These are phyloP conservation scores for Trichoderma asperellum DNA, from an alignment of 2,329 filamentous ascomycete species.

Conservation along the genomic window DNA sequence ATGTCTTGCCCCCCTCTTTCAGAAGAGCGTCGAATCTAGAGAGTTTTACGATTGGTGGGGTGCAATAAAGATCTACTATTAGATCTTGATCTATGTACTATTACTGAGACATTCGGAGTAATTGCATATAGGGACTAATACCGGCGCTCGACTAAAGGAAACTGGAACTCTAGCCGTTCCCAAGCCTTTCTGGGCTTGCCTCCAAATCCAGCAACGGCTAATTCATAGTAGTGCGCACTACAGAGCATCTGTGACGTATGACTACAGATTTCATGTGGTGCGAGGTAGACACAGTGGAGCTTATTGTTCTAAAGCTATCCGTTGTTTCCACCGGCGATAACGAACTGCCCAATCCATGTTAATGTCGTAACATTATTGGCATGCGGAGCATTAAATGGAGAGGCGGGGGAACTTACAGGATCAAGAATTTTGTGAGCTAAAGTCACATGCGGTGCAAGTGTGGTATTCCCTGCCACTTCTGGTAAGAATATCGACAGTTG, in stretches of 20 bases:
- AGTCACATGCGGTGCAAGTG: constrained; percentile 4
- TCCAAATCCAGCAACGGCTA: neutral
- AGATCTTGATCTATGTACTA: constrained; percentile 10
- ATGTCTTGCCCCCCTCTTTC: neutral
- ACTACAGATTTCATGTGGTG: neutral
- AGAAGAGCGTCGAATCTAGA: neutral
- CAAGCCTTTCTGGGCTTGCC: neutral
- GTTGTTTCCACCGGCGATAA: neutral
- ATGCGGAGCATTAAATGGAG: constrained; percentile 1
- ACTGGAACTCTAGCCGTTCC: neutral
- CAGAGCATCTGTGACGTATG: neutral
- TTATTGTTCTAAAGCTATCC: constrained; percentile 14
- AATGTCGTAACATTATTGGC: constrained; percentile 20
- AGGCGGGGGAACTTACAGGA: constrained; percentile 14
- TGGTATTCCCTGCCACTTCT: constrained; percentile 2
- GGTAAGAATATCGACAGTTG: neutral
- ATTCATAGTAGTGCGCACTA: neutral
- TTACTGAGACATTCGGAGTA: neutral
- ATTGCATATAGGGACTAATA: neutral
- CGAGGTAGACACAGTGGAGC: constrained; percentile 18
- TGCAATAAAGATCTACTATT: constrained; percentile 7
- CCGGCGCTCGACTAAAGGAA: neutral
- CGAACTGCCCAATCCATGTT: constrained; percentile 24
- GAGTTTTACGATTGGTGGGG: neutral
- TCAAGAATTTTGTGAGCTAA: neutral